Base-by-base conservation (phyloP, 176 grass and related monocot genomes). In the Rhynchospora breviuscula region DNA sequence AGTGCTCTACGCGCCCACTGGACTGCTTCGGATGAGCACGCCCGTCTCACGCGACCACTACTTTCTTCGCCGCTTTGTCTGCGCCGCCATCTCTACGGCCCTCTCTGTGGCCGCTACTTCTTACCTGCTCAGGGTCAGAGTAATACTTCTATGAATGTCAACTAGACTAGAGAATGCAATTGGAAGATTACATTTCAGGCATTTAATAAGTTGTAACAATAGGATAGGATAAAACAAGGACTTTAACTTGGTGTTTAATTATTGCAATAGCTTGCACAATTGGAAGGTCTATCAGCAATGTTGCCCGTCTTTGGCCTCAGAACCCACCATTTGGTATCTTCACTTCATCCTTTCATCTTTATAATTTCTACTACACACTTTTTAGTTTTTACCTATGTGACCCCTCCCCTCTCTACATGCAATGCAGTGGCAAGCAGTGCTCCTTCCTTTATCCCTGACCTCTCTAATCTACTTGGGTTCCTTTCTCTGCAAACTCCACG, bases 391-490 rank as follows among this genome's bases (percentile, higher is more conserved):
- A n/a, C n/a, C n/a, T n/a, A n/a, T n/a, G n/a, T n/a, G n/a, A n/a
- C n/a, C n/a, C n/a, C n/a, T n/a, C n/a, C n/a, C 78, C 29, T 81
- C n/a, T 44, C 81, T 45, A 81, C 70, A 14, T 86, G 65, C 82
- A 98, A 14, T 86, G 65, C 82, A 98, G 92, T 88, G 91, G 80
- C 74, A 93, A 82, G 89, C 92, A 61, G 84, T 90, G 68, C 9
- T 61, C 54, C 85, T 94, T 80, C 95, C 92, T 61, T 81, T 98
- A 68, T 62, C 94, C 31, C 82, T 94, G 67, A 98, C 95, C 26
- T 93, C 95, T 1, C 75, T 92, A 43, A 85, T 98, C 19, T 98
- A 98, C 72, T 79, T 84, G 57, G 90, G 92, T 26, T 93, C 95
- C 0, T 79, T 94, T 8, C 35, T 93, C 8, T 33, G 57, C 64